These are phyloP conservation scores for Capsella bursapastoris DNA, from an alignment of 345 rosid genomes.

Conservation along the genomic window DNA sequence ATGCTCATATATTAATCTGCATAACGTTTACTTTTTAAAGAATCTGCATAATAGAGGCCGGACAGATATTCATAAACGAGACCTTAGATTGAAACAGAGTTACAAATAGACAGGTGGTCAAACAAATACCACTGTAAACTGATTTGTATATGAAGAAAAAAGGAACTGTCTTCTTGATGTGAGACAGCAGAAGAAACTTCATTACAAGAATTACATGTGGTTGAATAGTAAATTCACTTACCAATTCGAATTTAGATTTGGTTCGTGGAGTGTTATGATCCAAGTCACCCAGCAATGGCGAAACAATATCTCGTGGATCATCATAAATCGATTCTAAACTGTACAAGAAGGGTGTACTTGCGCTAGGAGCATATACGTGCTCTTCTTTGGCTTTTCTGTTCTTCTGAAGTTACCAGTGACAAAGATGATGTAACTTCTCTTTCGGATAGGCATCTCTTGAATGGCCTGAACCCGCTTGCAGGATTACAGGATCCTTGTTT, in stretches of 20 bases:
- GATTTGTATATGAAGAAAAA: slow-evolving; percentile 25
- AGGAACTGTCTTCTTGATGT: not conserved
- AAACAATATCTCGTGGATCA: not conserved
- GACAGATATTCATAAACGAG: not conserved
- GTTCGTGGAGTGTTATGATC: not conserved
- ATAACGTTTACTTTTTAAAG: not conserved
- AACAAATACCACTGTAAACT: slow-evolving; percentile 46
- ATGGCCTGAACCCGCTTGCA: slow-evolving; percentile 62
- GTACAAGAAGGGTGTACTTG: not conserved
- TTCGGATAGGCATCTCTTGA: slow-evolving; percentile 71
- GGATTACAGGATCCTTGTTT: slow-evolving; percentile 7
- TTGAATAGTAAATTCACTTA: not conserved
- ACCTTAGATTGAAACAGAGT: not conserved
- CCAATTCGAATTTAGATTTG: not conserved
- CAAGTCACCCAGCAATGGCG: not conserved
- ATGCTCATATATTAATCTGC: not conserved
- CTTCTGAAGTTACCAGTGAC: slow-evolving; percentile 46
- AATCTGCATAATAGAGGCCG: no score
- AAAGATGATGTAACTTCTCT: slow-evolving; percentile 52
- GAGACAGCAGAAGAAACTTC: slow-evolving; percentile 11
- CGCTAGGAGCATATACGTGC: slow-evolving; percentile 34
- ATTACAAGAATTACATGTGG: slow-evolving; percentile 7
- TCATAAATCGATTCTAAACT: slow-evolving; percentile 11
- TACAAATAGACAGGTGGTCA: not conserved
- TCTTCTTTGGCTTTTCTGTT: slow-evolving; percentile 38